Evolutionary conservation across 352 stramenopile species (phyloP).

Genomic region (Globisporangium megalacanthum): DNA sequence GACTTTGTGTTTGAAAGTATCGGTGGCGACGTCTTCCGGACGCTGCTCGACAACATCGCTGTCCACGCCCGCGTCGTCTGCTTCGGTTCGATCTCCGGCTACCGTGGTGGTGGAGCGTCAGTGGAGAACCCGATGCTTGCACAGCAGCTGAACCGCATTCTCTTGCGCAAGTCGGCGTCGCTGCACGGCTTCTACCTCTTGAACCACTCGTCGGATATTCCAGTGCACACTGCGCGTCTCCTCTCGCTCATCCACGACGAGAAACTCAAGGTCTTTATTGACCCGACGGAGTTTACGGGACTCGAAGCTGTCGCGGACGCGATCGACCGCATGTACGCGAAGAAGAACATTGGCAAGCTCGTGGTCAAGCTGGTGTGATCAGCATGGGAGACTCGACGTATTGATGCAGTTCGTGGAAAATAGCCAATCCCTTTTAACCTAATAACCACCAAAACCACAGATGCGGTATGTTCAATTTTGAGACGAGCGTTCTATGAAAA

Average conservation of each 20-base stretch:
- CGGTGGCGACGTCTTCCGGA: conserved; percentile 37
- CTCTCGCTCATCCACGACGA: conserved; percentile 31
- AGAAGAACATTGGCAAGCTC: conserved; percentile 80
- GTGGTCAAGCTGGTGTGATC: conserved; percentile 33
- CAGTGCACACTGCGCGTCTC: conserved; percentile 36
- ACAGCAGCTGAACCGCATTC: conserved; percentile 9
- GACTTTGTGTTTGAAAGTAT: conserved; percentile 42
- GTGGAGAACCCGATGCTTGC: conserved; percentile 33
- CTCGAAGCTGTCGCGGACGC: conserved; percentile 48
- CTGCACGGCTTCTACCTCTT: conserved; percentile 43
- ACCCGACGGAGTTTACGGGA: conserved; percentile 30
- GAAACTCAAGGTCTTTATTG: conserved; percentile 31
- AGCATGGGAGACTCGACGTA: not conserved
- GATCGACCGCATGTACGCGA: conserved; percentile 43
- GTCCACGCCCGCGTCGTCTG: conserved; percentile 31
- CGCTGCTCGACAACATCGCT: conserved; percentile 26
- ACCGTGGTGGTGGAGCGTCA: conserved; percentile 42
- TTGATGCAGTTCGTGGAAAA: no score
- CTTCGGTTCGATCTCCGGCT: conserved; percentile 35
- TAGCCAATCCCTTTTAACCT: no score
- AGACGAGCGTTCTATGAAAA: no score
- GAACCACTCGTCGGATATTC: conserved; percentile 21
- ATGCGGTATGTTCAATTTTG: no score
- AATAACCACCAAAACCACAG: no score
- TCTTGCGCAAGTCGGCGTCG: conserved; percentile 30